Evolutionary conservation across 345 rosid species (phyloP).

Genomic region (Lagerstroemia speciosa): DNA sequence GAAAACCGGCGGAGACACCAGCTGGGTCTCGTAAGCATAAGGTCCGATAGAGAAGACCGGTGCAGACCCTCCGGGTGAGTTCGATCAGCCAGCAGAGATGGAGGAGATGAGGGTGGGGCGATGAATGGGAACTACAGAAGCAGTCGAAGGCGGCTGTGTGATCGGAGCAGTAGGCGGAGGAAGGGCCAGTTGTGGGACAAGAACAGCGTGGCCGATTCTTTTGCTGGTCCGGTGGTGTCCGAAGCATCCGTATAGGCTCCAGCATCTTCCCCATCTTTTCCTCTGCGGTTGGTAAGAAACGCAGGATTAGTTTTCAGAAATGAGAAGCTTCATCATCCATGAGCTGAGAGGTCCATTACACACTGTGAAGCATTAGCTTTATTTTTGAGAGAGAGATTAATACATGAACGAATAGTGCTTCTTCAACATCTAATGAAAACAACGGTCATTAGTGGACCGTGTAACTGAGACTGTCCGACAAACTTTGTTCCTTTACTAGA

Average conservation of each 20-base stretch:
- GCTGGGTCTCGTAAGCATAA: constrained; percentile 89
- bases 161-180: constrained; percentile 27
- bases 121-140: constrained; percentile 55
- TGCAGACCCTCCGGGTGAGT: constrained; percentile 60
- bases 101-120: constrained; percentile 97
- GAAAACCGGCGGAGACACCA: constrained; percentile 90
- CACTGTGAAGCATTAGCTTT: too few species aligned
- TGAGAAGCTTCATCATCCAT: neutral
- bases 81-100: constrained; percentile 53
- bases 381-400: too few species aligned
- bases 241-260: constrained; percentile 70
- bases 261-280: constrained; percentile 84
- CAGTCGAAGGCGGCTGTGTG: constrained; percentile 33
- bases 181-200: constrained; percentile 52
- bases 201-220: constrained; percentile 75
- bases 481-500: neutral
- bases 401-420: too few species aligned
- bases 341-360: neutral
- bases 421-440: too few species aligned
- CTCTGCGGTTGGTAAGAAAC: constrained; percentile 35
- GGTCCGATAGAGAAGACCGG: constrained; percentile 77
- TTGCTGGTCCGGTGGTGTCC: constrained; percentile 64
- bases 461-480: too few species aligned
- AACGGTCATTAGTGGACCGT: too few species aligned
- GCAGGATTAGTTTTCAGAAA: constrained; percentile 1